A percentile compares a stretch with the other conserved stretches of the same genome.
These are phyloP conservation scores for Daphne laureola DNA, from an alignment of 441 rosid genomes.

Conservation along the genomic window DNA sequence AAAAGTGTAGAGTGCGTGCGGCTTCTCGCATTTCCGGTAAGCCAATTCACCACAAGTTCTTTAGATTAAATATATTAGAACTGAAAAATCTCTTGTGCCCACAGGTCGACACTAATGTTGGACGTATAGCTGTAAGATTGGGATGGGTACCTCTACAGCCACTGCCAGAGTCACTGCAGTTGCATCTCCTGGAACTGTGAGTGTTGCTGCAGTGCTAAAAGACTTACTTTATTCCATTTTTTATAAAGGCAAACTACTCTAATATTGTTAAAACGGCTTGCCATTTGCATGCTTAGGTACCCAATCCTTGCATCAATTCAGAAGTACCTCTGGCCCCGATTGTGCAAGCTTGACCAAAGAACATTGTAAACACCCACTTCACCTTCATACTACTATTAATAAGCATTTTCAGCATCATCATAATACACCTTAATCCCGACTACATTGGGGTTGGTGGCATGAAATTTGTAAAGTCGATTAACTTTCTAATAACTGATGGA, in stretches of 20 bases:
- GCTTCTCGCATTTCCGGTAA: conserved; percentile 75
- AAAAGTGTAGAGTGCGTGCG: conserved; percentile 76
- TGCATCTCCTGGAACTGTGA: conserved; percentile 69
- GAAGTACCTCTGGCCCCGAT: conserved; percentile 61
- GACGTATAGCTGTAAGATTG: conserved; percentile 64
- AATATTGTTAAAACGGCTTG: conserved; percentile 4
- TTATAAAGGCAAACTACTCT: conserved; percentile 8
- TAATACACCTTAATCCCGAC: too few relatives aligned
- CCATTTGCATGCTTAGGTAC: conserved; percentile 31
- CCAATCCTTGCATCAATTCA: conserved; percentile 61
- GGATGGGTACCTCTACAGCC: conserved; percentile 82
- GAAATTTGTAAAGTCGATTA: too few relatives aligned
- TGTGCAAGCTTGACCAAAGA: conserved; percentile 65
- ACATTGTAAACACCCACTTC: conserved; percentile 36
- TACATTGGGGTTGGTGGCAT: too few relatives aligned
- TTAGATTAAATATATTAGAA: conserved; percentile 9
- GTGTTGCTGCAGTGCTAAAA: conserved; percentile 7
- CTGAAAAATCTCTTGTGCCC: conserved; percentile 13
- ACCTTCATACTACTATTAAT: conserved; percentile 11
- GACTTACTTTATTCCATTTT: conserved; percentile 5
- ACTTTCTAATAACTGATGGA: conserved; percentile 5
- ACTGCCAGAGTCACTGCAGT: conserved; percentile 64
- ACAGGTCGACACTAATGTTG: conserved; percentile 76
- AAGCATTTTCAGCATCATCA: conserved; percentile 3
- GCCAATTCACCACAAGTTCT: conserved; percentile 11